phyloP scores from a whole-genome alignment of 805 yeast genomes.

The Metschnikowia matae region DNA sequence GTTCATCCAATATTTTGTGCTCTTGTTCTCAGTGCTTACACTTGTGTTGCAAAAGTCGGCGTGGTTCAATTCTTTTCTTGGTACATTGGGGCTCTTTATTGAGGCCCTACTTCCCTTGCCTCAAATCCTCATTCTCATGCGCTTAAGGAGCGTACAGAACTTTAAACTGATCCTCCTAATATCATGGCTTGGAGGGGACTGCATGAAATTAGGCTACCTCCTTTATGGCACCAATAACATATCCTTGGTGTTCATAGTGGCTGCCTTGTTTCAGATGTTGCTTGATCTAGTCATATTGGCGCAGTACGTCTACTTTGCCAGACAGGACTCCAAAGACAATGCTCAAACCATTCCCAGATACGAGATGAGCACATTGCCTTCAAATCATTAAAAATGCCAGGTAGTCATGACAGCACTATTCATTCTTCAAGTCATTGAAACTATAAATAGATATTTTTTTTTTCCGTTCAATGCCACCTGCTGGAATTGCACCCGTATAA shows the following conservation, averaged over 20 bases:
- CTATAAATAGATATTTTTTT: background rate
- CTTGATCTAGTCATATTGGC: constrained; percentile 69
- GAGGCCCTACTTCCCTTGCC: constrained; percentile 76
- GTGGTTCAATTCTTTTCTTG: constrained; percentile 49
- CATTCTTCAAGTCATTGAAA: background rate
- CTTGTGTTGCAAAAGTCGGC: constrained; percentile 30
- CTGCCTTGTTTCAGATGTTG: constrained; percentile 74
- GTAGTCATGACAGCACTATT: background rate
- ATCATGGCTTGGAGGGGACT: constrained; percentile 89
- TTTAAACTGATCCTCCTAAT: constrained; percentile 70
- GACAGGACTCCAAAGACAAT: constrained; percentile 11
- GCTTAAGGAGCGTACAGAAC: constrained; percentile 68
- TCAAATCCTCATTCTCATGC: constrained; percentile 64
- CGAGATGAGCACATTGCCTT: constrained; percentile 1
- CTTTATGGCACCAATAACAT: constrained; percentile 73
- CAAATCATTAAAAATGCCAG: background rate
- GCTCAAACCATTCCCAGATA: constrained; percentile 9
- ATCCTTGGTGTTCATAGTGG: constrained; percentile 58
- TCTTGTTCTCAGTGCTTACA: constrained; percentile 39
- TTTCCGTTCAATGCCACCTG: too few relatives aligned
- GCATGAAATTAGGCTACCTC: constrained; percentile 68
- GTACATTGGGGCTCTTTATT: constrained; percentile 61
- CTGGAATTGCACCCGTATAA: too few relatives aligned
- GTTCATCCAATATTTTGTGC: constrained; percentile 49
- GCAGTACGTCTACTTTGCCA: constrained; percentile 64